Base-by-base conservation (phyloP, 2,329 filamentous ascomycete genomes). In the Raffaelea albimanens region DNA sequence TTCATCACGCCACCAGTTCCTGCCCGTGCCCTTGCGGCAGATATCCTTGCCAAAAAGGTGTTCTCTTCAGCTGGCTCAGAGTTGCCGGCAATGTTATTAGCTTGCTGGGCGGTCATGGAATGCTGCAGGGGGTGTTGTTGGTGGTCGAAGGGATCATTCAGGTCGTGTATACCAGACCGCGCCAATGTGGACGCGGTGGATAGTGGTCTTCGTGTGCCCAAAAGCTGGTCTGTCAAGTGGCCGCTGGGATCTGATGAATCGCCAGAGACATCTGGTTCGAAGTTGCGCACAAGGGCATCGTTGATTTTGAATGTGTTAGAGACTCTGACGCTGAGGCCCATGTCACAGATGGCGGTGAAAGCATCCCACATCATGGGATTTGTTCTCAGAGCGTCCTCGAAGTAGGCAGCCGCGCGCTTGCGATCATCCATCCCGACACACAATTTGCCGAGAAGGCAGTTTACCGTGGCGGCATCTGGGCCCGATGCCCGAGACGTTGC, bases 331-430 rank as follows among this genome's bases (percentile, higher is more conserved):
- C 82, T 82, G 40, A 88, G 83, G 4, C 87, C 87, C 82, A 79
- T 87, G 60, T 96, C 89, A 61, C 90, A 95, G 8, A 98, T 75
- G 16, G 80, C 84, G 20, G 83, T 82, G 58, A 97, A 97, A 0
- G 91, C 90, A 70, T 98, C 93, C 93, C 93, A 98, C 78, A 95
- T 93, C 65, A 97, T 91, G 2, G 93, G 90, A 59, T 97, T 98
- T 47, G 82, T 65, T 66, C 90, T 94, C 57, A 98, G 69, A 5
- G 90, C 81, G 51, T 94, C 88, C 55, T 95, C 88, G 61, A 93
- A 97, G 63, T 80, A 88, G 55, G 85, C 78, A 16, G 91, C 81
- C 8, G 93, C 90, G 64, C 87, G 89, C 56, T 85, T 85, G 59
- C 85, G 85, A 58, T 87, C 76, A 56, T 95, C 85, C 57, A 93